Base-by-base conservation (phyloP, 345 rosid genomes). In the Clausena lansium region DNA sequence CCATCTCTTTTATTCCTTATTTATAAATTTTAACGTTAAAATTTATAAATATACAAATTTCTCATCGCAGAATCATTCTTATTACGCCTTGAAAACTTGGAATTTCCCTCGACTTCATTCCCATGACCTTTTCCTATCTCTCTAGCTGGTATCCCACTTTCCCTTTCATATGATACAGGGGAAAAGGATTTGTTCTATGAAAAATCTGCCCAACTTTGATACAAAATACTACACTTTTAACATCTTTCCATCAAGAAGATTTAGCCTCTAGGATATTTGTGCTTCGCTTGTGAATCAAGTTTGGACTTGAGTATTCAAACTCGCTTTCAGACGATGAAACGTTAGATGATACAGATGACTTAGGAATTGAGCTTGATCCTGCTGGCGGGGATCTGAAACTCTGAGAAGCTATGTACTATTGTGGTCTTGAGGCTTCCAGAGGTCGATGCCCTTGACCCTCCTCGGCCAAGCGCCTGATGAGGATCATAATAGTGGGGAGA, bases 401-500 rank as follows among this genome's bases (percentile, higher is more conserved):
- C 57, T 84, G 93, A 55, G 86, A 81, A 66, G 83, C 41, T n/a
- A 78, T 47, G 6, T 79, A 32, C 9, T 81, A 76, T 10, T 47
- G 75, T 58, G 76, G 79, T 62, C 74, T 76, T 41, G 91, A 84
- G 68, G 83, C 79, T 80, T 79, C 87, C 0, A 84, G 80, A 57
- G 83, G 83, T 76, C 70, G 83, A 73, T 33, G 79, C 38, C 92
- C 94, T 76, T 89, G 94, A 28, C 90, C 93, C 87, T 89, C 97
- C 84, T 90, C 91, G 9, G 94, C 93, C 0, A 90, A 89, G 67
- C 88, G 87, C 76, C 84, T 83, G 38, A 92, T 85, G 77, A 92
- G 88, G 84, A 88, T 88, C 93, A 90, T 86, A 28, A 90, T 70
- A 0, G 93, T 88, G 52, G 97, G 97, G 80, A 92, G 90, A 67